Percentiles rank a stretch among this genome's conserved stretches.
These are phyloP conservation scores for Forsythia suspensa DNA, from an alignment of 257 asterid genomes.

Conservation along the genomic window DNA sequence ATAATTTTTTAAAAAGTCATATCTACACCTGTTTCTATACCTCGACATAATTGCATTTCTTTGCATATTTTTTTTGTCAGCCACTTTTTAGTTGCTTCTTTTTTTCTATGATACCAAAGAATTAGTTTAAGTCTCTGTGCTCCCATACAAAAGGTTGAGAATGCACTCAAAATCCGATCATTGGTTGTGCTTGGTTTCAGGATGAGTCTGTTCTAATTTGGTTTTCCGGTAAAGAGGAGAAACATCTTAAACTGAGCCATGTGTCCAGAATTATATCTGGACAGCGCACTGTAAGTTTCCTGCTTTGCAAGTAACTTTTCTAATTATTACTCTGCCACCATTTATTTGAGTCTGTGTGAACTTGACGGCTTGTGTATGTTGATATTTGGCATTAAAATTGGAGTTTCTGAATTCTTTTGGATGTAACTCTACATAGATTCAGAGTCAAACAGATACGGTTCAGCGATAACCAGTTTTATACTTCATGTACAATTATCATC, in stretches of 20 bases:
- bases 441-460: conserved; percentile 2
- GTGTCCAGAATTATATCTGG: conserved; percentile 66
- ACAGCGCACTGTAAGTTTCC: conserved; percentile 65
- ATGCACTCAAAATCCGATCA: background rate
- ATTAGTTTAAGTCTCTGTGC: background rate
- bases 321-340: conserved; percentile 2
- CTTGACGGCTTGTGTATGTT: conserved; percentile 15
- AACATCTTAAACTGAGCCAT: conserved; percentile 55
- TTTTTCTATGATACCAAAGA: background rate
- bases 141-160: background rate
- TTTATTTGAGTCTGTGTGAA: background rate
- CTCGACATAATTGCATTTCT: background rate
- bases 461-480: background rate
- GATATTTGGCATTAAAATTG: background rate
- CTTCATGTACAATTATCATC: background rate
- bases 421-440: conserved; percentile 4
- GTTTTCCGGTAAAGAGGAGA: conserved; percentile 66
- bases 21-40: background rate
- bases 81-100: background rate
- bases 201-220: conserved; percentile 64
- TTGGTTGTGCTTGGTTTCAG: conserved; percentile 31
- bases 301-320: background rate
- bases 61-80: background rate
- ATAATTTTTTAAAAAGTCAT: background rate
- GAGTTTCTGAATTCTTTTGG: background rate